These are phyloP conservation scores for Tetrapyrgos nigripes DNA, from an alignment of 1,284 basidiomycete species.

Conservation along the genomic window DNA sequence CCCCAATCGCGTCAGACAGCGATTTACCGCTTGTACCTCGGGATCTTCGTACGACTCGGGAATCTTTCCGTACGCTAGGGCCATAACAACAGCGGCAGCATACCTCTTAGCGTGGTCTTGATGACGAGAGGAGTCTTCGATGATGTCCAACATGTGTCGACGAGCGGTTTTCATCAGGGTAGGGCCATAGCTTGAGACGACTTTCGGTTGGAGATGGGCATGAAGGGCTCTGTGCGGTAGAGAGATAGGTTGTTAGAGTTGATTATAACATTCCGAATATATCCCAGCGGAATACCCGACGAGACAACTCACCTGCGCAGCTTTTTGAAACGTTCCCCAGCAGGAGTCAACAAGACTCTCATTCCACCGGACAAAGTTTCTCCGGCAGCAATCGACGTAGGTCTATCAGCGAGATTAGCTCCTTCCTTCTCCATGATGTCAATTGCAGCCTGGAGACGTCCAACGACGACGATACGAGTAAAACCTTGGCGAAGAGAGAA, in stretches of 20 bases:
- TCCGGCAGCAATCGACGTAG: slow-evolving; percentile 31
- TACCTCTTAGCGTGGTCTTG: slow-evolving; percentile 45
- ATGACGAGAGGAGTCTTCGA: slow-evolving; percentile 41
- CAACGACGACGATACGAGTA: slow-evolving; percentile 43
- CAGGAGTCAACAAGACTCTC: slow-evolving; percentile 25
- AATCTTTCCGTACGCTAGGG: slow-evolving; percentile 69
- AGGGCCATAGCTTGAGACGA: slow-evolving; percentile 35
- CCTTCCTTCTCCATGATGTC: slow-evolving; percentile 45
- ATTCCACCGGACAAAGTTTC: slow-evolving; percentile 31
- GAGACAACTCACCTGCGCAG: slow-evolving; percentile 18
- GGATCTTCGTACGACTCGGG: slow-evolving; percentile 59
- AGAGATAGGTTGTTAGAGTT: not conserved
- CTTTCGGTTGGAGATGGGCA: slow-evolving; percentile 43
- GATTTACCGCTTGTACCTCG: slow-evolving; percentile 59
- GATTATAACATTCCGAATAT: not conserved
- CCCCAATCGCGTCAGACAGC: slow-evolving; percentile 53
- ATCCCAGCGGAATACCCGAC: no score
- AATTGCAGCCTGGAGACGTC: slow-evolving; percentile 49
- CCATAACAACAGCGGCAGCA: slow-evolving; percentile 67
- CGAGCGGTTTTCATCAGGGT: slow-evolving; percentile 43
- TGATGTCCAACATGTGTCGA: slow-evolving; percentile 43
- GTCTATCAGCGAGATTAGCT: slow-evolving; percentile 35
- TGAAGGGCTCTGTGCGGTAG: slow-evolving; percentile 36
- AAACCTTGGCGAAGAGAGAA: slow-evolving; percentile 49
- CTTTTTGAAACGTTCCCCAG: slow-evolving; percentile 34